Base-by-base conservation (phyloP, 2,329 filamentous ascomycete genomes). In the Epichloe bromicola region DNA sequence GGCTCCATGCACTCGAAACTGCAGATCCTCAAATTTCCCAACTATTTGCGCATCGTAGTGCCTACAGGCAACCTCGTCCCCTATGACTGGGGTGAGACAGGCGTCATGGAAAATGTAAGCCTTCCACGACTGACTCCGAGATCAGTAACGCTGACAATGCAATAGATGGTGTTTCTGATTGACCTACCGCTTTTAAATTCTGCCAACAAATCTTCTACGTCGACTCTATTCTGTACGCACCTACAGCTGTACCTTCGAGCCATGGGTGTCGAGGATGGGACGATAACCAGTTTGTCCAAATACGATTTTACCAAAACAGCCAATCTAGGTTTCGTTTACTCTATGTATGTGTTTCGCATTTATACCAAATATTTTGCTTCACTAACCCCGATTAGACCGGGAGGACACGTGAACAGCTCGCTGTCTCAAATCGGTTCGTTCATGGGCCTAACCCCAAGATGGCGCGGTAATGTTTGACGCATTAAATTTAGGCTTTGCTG, bases 1-100 rank as follows among this genome's bases (percentile, higher is more conserved):
- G 84, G 82, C 23, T 82, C 76, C 59, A 95, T 97, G 89, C 93
- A 97, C 66, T 95, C 88, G 47, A 97, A 98, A 63, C 73, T 97
- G 42, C 90, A 95, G 76, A 68, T 97, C 1, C 74, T 97, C n/a
- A 91, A 89, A 59, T 87, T 88, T 58, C 69, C 77, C 0, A 69
- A 69, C 1, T 82, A 89, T 63, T 67, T 96, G 15, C 80, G 93
- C 6, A 74, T 98, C 43, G 91, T 85, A 1, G 73, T 97, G 2
- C 89, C 93, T 0, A 91, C 85, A 3, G 93, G 89, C 1, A 98
- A 98, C 60, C 71, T 96, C 46, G 82, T 86, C 12, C 74, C 80
- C 7, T 88, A 86, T 60, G 91, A 98, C 63, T 97, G 93, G 90
- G 91, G 90, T 10, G 88, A 94, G 64, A 76, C 74, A 2, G 87